Percentiles rank a stretch among this genome's conserved stretches.
Conservation (phyloP, 495 filamentous ascomycete species). For the Sordaria brevicollis region DNA sequence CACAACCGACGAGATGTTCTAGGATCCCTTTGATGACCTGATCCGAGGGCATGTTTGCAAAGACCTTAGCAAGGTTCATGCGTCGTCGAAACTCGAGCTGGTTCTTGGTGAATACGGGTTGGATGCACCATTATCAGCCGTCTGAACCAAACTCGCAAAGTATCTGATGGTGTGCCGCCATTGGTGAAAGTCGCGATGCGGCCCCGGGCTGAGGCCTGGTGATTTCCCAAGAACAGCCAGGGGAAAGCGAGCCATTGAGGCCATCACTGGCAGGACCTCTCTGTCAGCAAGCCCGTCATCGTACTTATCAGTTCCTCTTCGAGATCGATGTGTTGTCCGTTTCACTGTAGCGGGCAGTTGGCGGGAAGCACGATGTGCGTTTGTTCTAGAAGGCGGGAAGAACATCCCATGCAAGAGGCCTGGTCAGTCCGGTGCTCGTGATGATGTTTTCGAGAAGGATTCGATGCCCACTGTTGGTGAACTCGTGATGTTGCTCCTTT, state of each 20-base stretch:
- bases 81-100: neutral
- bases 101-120: neutral
- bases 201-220: neutral
- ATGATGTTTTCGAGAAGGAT: neutral
- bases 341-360: neutral
- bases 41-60: neutral
- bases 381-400: neutral
- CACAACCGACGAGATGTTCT: neutral
- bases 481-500: neutral
- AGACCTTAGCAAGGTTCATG: neutral
- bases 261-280: neutral
- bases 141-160: neutral
- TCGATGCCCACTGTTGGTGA: neutral
- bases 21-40: neutral
- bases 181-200: neutral
- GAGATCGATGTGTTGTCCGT: neutral
- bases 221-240: neutral
- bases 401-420: neutral
- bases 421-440: neutral
- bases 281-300: neutral
- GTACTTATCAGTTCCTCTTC: neutral
- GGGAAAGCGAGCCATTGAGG: neutral
- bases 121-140: neutral
- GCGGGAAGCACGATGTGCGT: neutral
- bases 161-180: neutral